Conservation (phyloP, 2,329 filamentous ascomycete genomes). For the Ophiognomonia clavigignenti-juglandacearum region DNA sequence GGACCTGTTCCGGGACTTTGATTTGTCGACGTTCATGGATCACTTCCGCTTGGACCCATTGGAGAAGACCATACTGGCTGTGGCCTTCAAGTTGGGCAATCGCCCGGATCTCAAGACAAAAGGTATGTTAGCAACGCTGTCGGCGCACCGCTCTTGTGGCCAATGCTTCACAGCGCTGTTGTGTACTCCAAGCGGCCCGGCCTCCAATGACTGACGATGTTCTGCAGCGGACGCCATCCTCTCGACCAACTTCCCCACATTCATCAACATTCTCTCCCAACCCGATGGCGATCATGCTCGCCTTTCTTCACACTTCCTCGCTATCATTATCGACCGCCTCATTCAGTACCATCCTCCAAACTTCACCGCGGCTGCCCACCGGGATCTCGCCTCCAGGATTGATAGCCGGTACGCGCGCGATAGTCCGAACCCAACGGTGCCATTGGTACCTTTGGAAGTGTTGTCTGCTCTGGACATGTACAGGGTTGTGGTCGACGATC, state of each 20-base stretch:
- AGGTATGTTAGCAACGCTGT: conserved; percentile 50
- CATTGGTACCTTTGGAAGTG: conserved; percentile 58
- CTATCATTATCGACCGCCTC: conserved; percentile 77
- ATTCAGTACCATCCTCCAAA: conserved; percentile 82
- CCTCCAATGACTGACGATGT: conserved; percentile 2
- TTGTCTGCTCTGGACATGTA: conserved; percentile 66
- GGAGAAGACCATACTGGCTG: conserved; percentile 78
- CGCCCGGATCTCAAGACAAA: conserved; percentile 82
- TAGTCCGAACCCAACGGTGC: conserved; percentile 54
- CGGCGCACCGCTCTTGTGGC: too few species aligned
- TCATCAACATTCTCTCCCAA: conserved; percentile 70
- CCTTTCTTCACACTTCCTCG: conserved; percentile 65
- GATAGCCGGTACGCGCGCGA: conserved; percentile 65
- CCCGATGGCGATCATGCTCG: conserved; percentile 62
- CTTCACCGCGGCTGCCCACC: conserved; percentile 71
- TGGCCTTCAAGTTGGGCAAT: conserved; percentile 81
- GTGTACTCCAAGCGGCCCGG: too few species aligned
- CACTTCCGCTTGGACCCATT: conserved; percentile 92
- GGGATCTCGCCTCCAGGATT: conserved; percentile 63
- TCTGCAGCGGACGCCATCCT: conserved; percentile 79
- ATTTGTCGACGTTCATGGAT: conserved; percentile 90
- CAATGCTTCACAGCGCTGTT: too few species aligned
- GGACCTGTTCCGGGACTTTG: conserved; percentile 92
- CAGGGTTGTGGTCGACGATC: conserved; percentile 57
- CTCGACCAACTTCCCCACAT: conserved; percentile 70